phyloP scores from a whole-genome alignment of 2,329 filamentous ascomycete species.

The Cladosporium oxysporum region DNA sequence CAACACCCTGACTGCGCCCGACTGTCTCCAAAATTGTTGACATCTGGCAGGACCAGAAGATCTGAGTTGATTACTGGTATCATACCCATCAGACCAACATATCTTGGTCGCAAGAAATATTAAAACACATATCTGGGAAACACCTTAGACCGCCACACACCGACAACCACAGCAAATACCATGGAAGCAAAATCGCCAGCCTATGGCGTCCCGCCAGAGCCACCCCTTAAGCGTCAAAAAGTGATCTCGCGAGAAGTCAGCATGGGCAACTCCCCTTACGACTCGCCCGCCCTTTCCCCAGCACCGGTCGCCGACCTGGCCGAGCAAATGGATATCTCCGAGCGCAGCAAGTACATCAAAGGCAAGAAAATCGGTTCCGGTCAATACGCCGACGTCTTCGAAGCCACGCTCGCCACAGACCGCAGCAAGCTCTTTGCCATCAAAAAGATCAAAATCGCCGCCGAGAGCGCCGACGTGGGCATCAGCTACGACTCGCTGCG shows the following conservation, averaged over 20 bases:
- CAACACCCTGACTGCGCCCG: too few species aligned
- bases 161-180: neutral
- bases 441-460: conserved; percentile 87
- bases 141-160: neutral
- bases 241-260: conserved; percentile 18
- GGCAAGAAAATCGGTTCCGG: conserved; percentile 92
- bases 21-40: neutral
- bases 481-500: conserved; percentile 93
- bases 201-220: conserved; percentile 37
- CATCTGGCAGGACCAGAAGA: neutral
- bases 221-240: conserved; percentile 36
- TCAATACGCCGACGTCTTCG: conserved; percentile 94
- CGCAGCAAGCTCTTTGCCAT: conserved; percentile 79
- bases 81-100: neutral
- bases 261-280: conserved; percentile 13
- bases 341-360: conserved; percentile 85
- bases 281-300: conserved; percentile 20
- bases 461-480: conserved; percentile 78
- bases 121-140: neutral
- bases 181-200: conserved; percentile 32
- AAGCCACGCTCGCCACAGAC: conserved; percentile 74
- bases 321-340: conserved; percentile 50
- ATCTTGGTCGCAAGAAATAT: neutral
- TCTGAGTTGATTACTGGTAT: neutral
- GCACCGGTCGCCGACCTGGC: conserved; percentile 41